Conservation (phyloP, 805 yeast species). For the Wickerhamiella galacta region DNA sequence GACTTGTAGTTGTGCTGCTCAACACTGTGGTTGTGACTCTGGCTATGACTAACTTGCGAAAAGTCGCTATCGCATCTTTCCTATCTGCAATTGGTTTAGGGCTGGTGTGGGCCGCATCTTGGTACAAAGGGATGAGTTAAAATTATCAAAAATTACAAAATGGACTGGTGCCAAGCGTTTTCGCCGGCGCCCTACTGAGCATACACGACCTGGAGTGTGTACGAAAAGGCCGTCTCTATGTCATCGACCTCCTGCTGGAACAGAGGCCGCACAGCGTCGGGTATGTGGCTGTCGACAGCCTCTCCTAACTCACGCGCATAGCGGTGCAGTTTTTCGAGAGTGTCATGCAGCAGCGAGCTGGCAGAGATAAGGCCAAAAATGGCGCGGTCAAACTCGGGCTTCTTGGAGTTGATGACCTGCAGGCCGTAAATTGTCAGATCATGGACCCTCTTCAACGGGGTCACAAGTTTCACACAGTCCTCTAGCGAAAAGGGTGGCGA, state of each 20-base stretch:
- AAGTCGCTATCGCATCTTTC: no score
- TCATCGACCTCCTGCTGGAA: no score
- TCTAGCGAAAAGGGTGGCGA: neutral
- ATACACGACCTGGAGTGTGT: neutral
- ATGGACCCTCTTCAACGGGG: neutral
- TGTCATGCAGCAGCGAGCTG: neutral
- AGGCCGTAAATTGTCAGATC: neutral
- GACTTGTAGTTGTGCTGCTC: no score
- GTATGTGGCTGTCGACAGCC: no score
- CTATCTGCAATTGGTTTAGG: no score
- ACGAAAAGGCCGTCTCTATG: neutral
- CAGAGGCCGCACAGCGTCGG: no score
- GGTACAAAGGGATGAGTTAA: no score
- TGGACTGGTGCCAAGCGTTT: neutral
- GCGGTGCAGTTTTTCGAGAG: neutral
- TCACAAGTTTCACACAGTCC: neutral
- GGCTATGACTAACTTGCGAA: no score
- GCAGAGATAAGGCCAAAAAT: neutral
- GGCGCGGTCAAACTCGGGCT: conserved; percentile 1
- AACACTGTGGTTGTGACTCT: no score
- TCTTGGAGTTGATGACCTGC: neutral
- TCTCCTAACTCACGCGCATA: no score
- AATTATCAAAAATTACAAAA: no score
- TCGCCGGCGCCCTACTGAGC: neutral
- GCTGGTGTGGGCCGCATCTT: no score